Conservation (phyloP, 2,329 filamentous ascomycete genomes). For the Amauroascus niger region DNA sequence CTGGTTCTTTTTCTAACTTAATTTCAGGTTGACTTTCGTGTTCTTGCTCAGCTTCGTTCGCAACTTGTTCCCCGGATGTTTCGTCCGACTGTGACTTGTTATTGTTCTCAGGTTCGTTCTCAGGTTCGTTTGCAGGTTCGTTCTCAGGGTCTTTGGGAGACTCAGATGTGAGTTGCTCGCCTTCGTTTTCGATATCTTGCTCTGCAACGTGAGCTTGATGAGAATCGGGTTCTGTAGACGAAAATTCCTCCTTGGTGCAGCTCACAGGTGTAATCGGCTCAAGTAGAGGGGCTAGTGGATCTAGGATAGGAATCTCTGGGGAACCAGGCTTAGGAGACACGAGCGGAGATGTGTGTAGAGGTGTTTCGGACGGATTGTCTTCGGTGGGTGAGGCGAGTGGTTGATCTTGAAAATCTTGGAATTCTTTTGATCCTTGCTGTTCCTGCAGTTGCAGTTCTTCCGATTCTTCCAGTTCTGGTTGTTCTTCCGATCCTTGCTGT, state of each 20-base stretch:
- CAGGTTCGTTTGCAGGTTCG: not conserved
- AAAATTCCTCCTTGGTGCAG: slow-evolving; percentile 6
- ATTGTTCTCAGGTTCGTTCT: not conserved
- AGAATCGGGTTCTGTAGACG: not conserved
- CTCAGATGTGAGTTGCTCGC: not conserved
- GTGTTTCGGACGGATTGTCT: not conserved
- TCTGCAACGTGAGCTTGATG: slow-evolving; percentile 9
- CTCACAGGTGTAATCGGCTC: slow-evolving; percentile 13
- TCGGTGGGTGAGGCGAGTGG: slow-evolving; percentile 2
- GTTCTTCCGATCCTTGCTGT: not conserved
- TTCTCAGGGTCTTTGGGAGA: not conserved
- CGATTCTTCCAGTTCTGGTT: no score
- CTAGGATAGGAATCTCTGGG: slow-evolving; percentile 15
- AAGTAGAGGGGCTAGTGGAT: slow-evolving; percentile 15
- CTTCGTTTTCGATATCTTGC: not conserved
- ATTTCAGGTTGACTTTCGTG: not conserved
- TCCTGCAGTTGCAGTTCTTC: not conserved
- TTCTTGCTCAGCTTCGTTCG: not conserved
- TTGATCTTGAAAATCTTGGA: slow-evolving; percentile 14
- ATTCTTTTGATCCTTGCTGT: not conserved
- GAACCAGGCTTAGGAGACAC: slow-evolving; percentile 7
- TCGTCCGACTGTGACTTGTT: not conserved
- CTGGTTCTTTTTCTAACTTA: slow-evolving; percentile 1
- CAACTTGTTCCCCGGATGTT: not conserved
- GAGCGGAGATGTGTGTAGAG: slow-evolving; percentile 11